A percentile compares a stretch with the other conserved stretches of the same genome.
phyloP scores from a whole-genome alignment of 2,329 filamentous ascomycete genomes.

The Neopestalotiopsis clavispora region DNA sequence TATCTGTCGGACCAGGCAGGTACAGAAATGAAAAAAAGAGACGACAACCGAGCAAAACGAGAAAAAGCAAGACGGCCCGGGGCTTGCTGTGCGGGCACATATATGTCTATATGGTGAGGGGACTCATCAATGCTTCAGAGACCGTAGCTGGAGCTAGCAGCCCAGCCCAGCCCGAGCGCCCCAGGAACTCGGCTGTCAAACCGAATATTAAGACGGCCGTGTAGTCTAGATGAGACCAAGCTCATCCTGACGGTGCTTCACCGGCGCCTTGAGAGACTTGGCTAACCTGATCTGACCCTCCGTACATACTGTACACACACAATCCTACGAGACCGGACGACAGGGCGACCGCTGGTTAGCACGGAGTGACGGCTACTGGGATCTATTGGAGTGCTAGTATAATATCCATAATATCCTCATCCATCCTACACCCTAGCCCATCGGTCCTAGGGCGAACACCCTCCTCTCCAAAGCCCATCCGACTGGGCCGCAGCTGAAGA shows the following conservation, averaged over 20 bases:
- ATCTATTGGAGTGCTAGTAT: neutral
- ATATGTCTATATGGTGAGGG: neutral
- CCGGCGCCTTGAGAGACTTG: neutral
- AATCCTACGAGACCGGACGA: too few relatives aligned
- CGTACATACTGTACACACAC: neutral
- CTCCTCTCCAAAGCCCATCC: neutral
- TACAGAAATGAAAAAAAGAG: neutral
- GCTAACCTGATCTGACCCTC: conserved; percentile 1
- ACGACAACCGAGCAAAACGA: neutral
- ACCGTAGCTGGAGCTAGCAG: too few relatives aligned
- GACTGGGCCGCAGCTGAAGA: neutral
- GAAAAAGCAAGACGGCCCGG: neutral
- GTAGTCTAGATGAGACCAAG: conserved; percentile 14
- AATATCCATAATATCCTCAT: neutral
- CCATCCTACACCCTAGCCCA: neutral
- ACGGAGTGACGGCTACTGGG: neutral
- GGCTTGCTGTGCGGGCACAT: neutral
- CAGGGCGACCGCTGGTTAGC: too few relatives aligned
- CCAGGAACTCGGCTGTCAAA: conserved; percentile 1
- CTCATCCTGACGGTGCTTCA: conserved; percentile 6
- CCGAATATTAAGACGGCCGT: neutral
- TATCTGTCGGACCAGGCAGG: neutral
- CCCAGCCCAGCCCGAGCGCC: neutral
- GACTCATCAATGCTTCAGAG: neutral
- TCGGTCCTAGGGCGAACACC: neutral